Percentiles rank a stretch among this genome's conserved stretches.
phyloP scores from a whole-genome alignment of 139 green algal species.

The Zygnema circumcarinatum region DNA sequence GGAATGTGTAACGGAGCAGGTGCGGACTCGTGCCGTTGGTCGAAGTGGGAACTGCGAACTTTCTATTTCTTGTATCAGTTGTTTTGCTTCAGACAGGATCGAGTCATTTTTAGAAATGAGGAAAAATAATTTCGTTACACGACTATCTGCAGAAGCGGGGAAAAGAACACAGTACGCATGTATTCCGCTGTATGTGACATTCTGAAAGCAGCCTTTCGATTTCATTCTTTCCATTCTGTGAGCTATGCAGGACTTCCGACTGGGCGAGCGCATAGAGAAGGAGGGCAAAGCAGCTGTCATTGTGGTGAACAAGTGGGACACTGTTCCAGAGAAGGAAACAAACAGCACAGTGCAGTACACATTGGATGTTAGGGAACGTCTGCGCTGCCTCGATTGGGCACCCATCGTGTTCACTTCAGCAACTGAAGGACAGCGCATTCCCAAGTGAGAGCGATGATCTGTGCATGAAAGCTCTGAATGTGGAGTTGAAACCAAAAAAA shows the following conservation, averaged over 20 bases:
- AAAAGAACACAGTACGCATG: too few relatives aligned
- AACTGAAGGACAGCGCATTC: slow-evolving; percentile 75
- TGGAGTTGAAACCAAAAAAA: too few relatives aligned
- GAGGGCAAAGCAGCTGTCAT: slow-evolving; percentile 90
- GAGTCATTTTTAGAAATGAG: too few relatives aligned
- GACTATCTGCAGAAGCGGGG: too few relatives aligned
- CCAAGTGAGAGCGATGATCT: slow-evolving; percentile 48
- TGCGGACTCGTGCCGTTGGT: slow-evolving; percentile 10
- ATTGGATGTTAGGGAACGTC: slow-evolving; percentile 74
- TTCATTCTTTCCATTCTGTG: too few relatives aligned
- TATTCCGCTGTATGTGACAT: too few relatives aligned
- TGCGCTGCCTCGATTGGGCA: slow-evolving; percentile 86
- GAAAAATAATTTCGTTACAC: too few relatives aligned
- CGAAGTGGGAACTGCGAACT: background rate
- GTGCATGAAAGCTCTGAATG: too few relatives aligned
- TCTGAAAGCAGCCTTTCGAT: too few relatives aligned
- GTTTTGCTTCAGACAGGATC: too few relatives aligned
- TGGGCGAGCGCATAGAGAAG: slow-evolving; percentile 66
- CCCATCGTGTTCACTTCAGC: slow-evolving; percentile 87
- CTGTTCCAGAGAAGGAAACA: slow-evolving; percentile 71
- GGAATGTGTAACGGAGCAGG: slow-evolving; percentile 78
- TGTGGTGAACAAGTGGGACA: slow-evolving; percentile 98
- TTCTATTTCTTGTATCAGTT: background rate
- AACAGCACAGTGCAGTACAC: slow-evolving; percentile 64
- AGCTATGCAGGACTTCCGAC: slow-evolving; percentile 69